phyloP scores from a whole-genome alignment of 768 basidiomycete species.

The Lentinula guzmanii region DNA sequence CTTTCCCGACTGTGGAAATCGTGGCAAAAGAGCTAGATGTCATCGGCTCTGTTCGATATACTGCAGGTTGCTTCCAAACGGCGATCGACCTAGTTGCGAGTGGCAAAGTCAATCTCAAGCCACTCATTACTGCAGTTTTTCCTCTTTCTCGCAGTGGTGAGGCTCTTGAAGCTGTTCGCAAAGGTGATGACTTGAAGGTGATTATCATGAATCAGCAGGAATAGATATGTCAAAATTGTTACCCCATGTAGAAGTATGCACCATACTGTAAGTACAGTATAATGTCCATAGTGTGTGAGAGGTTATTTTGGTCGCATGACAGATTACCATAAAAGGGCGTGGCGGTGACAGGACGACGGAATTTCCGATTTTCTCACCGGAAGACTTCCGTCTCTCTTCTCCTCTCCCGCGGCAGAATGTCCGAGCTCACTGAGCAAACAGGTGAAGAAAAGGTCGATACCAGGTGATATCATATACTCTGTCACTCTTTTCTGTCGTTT shows the following conservation, averaged over 20 bases:
- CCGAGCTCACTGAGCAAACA: constrained; percentile 2
- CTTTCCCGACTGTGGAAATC: constrained; percentile 13
- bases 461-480: not conserved
- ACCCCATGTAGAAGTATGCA: no score
- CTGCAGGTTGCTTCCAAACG: constrained; percentile 13
- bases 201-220: constrained; percentile 15
- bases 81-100: constrained; percentile 13
- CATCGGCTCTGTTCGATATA: constrained; percentile 13
- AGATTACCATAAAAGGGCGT: not conserved
- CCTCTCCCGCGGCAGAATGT: not conserved
- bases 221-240: not conserved
- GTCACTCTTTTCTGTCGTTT: not conserved
- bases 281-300: not conserved
- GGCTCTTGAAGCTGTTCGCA: constrained; percentile 13
- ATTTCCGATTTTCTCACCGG: not conserved
- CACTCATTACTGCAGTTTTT: constrained; percentile 13
- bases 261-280: no score
- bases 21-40: constrained; percentile 15
- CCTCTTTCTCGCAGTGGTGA: constrained; percentile 11
- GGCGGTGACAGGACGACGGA: not conserved
- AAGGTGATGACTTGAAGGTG: constrained; percentile 14
- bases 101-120: constrained; percentile 11
- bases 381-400: not conserved
- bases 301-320: not conserved
- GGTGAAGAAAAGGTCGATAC: not conserved